Evolutionary conservation across 768 basidiomycete species (phyloP), one percentile per base, ranked within the genome.

Genomic region (Lepiota brunneoincarnata): DNA sequence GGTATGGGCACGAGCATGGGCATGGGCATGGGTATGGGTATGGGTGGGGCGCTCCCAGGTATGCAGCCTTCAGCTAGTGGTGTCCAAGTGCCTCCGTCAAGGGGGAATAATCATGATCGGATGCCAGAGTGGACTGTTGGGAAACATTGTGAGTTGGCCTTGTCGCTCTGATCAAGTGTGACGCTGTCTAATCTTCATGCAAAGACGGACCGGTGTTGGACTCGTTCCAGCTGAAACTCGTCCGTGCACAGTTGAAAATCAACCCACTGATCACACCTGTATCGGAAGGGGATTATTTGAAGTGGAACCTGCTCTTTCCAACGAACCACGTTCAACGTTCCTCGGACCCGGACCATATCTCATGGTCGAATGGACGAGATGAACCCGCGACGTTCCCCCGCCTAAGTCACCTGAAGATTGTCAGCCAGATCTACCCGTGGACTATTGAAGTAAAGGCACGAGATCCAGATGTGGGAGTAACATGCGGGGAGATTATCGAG

Each of bases 281-380:
- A 38, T 70, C 67, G 56, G 67, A 76, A 1, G 67, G 70, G 23
- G 75, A 77, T 4, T 79, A 80, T 63, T 70, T 91, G 40, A 80
- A 78, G 43, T 90, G 88, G 87, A 86, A 87, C 68, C 86, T 91
- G 83, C 75, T 87, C 38, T 88, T 83, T 64, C 70, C 73, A 5
- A 78, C 86, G 5, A 78, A 75, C 37, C 75, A 81, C 55, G 82
- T 83, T 50, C 79, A 79, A 59, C 79, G 83, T 53, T 86, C 84
- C 3, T 75, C 72, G n/a, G 89, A 89, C 54, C 73, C 77, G 3
- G 57, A 71, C 2, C 74, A 78, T 37, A 72, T 81, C 20, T 88
- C 87, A 0, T 91, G 89, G 89, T 73, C 79, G 3, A 73, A 70
- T 28, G 87, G 89, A 6, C 80, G 88, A 11, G 80, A 83, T 60